Evolutionary conservation across 208 protist genomes (phyloP).

Genomic region (Leishmania major): DNA sequence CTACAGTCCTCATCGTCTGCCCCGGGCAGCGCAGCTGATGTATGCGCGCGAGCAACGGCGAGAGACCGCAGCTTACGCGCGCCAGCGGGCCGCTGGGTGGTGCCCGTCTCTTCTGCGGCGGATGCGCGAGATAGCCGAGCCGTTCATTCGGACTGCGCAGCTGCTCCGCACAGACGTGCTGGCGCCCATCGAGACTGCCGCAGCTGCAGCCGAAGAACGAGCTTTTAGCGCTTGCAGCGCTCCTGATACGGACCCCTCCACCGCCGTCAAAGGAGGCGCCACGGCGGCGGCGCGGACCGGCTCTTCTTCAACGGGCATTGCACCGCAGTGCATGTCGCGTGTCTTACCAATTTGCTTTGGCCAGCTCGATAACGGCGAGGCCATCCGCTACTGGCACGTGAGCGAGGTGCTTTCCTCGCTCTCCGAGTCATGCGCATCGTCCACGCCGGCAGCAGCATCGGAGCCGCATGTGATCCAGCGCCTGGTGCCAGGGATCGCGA

Average conservation of each 20-base stretch:
- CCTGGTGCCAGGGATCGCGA: slow-evolving; percentile 7
- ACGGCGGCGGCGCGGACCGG: background rate
- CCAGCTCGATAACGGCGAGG: slow-evolving; percentile 56
- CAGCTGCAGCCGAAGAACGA: background rate
- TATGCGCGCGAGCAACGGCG: slow-evolving; percentile 37
- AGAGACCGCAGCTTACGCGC: slow-evolving; percentile 30
- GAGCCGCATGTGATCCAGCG: slow-evolving; percentile 32
- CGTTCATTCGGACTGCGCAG: slow-evolving; percentile 64
- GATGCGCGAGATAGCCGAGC: slow-evolving; percentile 69
- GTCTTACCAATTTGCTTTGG: slow-evolving; percentile 63
- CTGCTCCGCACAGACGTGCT: slow-evolving; percentile 71
- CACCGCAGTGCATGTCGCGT: slow-evolving; percentile 3
- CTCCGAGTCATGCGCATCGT: slow-evolving; percentile 24
- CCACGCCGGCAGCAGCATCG: slow-evolving; percentile 3
- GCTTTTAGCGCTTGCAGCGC: background rate
- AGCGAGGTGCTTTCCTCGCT: slow-evolving; percentile 45
- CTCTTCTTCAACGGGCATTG: background rate
- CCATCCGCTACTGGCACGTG: slow-evolving; percentile 59
- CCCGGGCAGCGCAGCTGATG: slow-evolving; percentile 35
- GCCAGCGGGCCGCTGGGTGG: slow-evolving; percentile 29
- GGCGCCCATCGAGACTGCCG: slow-evolving; percentile 12
- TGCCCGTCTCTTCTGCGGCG: slow-evolving; percentile 58
- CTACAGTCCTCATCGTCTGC: slow-evolving; percentile 77
- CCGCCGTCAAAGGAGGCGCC: background rate
- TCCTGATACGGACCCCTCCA: background rate